These are phyloP conservation scores for Malus sieversii DNA, from an alignment of 306 rosid genomes.

Conservation along the genomic window DNA sequence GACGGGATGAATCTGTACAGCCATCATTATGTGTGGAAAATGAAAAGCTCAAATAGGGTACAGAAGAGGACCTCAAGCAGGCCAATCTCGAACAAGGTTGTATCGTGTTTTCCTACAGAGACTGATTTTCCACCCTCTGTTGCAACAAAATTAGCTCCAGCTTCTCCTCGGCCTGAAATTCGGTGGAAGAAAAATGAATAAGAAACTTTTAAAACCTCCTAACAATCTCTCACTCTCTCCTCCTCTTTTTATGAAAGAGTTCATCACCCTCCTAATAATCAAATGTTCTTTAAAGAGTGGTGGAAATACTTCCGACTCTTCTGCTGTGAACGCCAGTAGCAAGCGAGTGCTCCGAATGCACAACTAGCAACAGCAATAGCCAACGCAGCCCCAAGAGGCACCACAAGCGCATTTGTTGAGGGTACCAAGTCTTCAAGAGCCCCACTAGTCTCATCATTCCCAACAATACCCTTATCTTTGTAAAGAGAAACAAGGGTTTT, in stretches of 20 bases:
- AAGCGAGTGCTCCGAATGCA: slow-evolving; percentile 96
- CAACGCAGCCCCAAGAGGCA: slow-evolving; percentile 94
- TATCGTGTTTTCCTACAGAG: slow-evolving; percentile 26
- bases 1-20: slow-evolving; percentile 47
- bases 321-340: slow-evolving; percentile 97
- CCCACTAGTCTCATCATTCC: slow-evolving; percentile 18
- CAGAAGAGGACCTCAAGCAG: slow-evolving; percentile 27
- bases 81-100: slow-evolving; percentile 26
- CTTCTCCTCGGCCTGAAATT: slow-evolving; percentile 91
- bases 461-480: slow-evolving; percentile 36
- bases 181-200: slow-evolving; percentile 26
- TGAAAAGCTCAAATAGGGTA: slow-evolving; percentile 15
- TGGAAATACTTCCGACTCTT: slow-evolving; percentile 99
- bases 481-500: slow-evolving; percentile 50
- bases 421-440: slow-evolving; percentile 51
- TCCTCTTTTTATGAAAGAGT: slow-evolving; percentile 30
- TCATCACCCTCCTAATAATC: slow-evolving; percentile 85
- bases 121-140: slow-evolving; percentile 6
- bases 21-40: slow-evolving; percentile 21
- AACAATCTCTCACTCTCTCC: slow-evolving; percentile 4
- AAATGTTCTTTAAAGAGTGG: slow-evolving; percentile 89
- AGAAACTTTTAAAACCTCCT: slow-evolving; percentile 12
- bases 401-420: slow-evolving; percentile 62
- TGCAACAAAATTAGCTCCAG: slow-evolving; percentile 48
- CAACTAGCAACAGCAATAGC: slow-evolving; percentile 96